Evolutionary conservation across 2,329 filamentous ascomycete genomes (phyloP), one percentile per base, ranked within the genome.

Genomic region (Cladosporium austrohemisphaericum): DNA sequence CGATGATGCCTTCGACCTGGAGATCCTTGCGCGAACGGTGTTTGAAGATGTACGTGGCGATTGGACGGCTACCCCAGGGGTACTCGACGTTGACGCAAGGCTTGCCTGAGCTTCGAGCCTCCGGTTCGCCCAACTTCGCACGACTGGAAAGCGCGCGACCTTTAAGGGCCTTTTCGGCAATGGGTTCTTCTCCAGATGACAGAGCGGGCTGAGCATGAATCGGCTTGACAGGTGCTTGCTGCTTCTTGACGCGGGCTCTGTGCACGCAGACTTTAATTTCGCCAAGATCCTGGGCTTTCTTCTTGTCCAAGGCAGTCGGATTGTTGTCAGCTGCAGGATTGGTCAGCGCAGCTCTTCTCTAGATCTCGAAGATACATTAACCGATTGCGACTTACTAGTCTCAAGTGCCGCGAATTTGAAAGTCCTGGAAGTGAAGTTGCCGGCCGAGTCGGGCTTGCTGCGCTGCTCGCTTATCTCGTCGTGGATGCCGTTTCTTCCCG

Each of bases 131-230:
- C 40, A n/a, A 61, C 60, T 47, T 49, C 5, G 57, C 54, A n/a
- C 51, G 50, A 8, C 41, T 56, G 1, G 60, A 60, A 28, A 63
- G 57, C 1, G 61, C 52, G 3, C 59, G 55, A 10, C 61, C 61
- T 47, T 63, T 63, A 33, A 62, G 41, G 22, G 50, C 47, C 48
- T 63, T 62, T 48, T 63, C 60, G 1, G 55, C 51, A 1, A 63
- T 28, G 9, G 26, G 48, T 13, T 33, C 10, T 4, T 11, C 44
- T 8, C 37, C 29, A 8, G 44, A 40, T 3, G 41, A 19, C 36
- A n/a, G n/a, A n/a, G n/a, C n/a, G n/a, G n/a, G n/a, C 46, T 37
- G 33, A 41, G 37, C 1, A 20, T 19, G 5, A 7, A 14, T 16
- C 22, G n/a, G 7, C 32, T 18, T 25, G 20, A 3, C 19, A 22